Percentiles rank a stretch among this genome's conserved stretches.
phyloP scores from a whole-genome alignment of 148 eudicot species.

The Pouteria glomerata region DNA sequence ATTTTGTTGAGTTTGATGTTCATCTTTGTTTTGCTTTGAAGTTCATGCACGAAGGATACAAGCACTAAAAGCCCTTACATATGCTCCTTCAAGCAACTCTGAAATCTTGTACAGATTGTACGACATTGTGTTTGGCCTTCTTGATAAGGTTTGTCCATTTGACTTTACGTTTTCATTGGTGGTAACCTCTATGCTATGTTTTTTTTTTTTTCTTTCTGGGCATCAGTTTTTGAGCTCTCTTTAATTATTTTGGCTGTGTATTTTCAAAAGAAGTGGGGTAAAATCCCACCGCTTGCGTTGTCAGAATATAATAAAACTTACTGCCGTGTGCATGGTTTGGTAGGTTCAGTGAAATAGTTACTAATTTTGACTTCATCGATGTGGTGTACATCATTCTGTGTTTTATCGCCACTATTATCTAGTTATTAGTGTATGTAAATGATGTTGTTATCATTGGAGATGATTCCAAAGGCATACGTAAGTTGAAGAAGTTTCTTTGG shows the following conservation, averaged over 20 bases:
- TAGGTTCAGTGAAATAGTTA: too few relatives aligned
- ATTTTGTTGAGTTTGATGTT: not conserved
- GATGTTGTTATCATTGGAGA: too few relatives aligned
- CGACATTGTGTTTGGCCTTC: conserved; percentile 85
- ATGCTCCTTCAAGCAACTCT: conserved; percentile 83
- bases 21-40: conserved; percentile 29
- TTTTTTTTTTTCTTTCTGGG: not conserved
- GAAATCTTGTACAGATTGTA: conserved; percentile 75
- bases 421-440: too few relatives aligned
- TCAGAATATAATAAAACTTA: too few relatives aligned
- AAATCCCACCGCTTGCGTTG: too few relatives aligned
- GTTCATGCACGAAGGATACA: conserved; percentile 94
- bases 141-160: conserved; percentile 74
- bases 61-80: conserved; percentile 95
- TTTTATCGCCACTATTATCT: too few relatives aligned
- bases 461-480: too few relatives aligned
- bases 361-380: too few relatives aligned
- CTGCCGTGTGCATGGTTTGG: too few relatives aligned
- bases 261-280: too few relatives aligned
- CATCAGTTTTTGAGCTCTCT: not conserved
- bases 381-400: too few relatives aligned
- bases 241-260: not conserved
- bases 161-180: not conserved
- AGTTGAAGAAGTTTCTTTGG: too few relatives aligned
- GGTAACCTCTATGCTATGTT: not conserved